Evolutionary conservation across 305 asterid species (phyloP).

Genomic region (Plantago lanceolata): DNA sequence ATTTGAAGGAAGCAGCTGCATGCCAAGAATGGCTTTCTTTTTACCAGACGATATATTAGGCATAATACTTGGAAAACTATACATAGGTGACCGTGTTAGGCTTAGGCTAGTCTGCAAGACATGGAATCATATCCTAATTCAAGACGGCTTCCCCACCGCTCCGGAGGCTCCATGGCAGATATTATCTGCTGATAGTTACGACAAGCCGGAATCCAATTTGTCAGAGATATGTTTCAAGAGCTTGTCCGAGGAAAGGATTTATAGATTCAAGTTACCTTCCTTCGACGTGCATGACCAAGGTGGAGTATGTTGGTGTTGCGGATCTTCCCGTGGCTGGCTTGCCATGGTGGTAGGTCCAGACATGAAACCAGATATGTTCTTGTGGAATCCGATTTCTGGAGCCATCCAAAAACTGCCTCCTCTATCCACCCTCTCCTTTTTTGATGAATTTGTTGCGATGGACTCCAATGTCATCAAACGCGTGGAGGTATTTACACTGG

Average conservation of each 20-base stretch:
- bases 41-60: too few species aligned
- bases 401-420: slow-evolving; percentile 15
- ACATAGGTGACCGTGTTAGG: neutral
- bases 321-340: slow-evolving; percentile 20
- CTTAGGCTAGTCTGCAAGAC: neutral
- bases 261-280: neutral
- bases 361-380: neutral
- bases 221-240: neutral
- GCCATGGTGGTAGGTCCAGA: neutral
- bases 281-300: too few species aligned
- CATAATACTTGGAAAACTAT: neutral
- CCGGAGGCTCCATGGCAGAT: slow-evolving; percentile 6
- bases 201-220: neutral
- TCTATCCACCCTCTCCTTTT: slow-evolving; percentile 15
- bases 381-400: slow-evolving; percentile 21
- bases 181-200: neutral
- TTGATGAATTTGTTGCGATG: neutral
- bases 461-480: neutral
- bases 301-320: too few species aligned
- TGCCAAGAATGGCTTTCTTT: too few species aligned
- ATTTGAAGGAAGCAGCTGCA: too few species aligned
- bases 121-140: neutral
- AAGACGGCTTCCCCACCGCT: neutral
- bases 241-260: neutral
- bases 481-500: neutral